Evolutionary conservation across 495 filamentous ascomycete genomes (phyloP), one percentile per base, ranked within the genome.

Genomic region (Neurospora tetraspora): DNA sequence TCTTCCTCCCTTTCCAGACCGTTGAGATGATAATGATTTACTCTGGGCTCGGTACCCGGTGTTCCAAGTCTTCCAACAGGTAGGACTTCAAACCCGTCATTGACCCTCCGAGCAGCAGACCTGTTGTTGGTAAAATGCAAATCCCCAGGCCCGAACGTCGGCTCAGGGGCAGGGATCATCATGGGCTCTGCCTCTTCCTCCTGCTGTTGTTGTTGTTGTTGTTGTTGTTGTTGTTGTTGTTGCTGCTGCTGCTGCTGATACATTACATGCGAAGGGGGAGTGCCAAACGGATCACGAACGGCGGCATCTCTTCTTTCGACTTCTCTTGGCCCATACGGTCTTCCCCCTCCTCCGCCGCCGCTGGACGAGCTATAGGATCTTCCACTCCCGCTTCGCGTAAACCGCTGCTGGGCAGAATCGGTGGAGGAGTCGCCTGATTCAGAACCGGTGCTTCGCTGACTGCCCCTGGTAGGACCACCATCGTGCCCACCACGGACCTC

Each of bases 11-110:
- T 37, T 38, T 59, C 27, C 53, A 8, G 27, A 65, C 23, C 3
- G 27, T 34, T 18, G 31, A 65, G 14, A 65, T 34, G 53, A 34
- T 65, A 16, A 27, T 36, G 53, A 31, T 65, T 65, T 7, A 36
- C 14, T 34, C 53, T 34, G 27, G 11, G 53, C 14, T 65, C 53
- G 2, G 14, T 65, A 36, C 53, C 53, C 53, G 74, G 68, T 16
- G 71, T 71, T 9, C 77, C 76, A 72, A 84, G 83, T 3, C 86
- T 90, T 20, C 89, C 89, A 18, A 88, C 88, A 37, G 83, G 84
- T 1, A 91, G 77, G 45, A 91, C 82, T 75, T 90, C 86, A 73
- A 91, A 91, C 6, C 89, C 89, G 11, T 85, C 84, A 73, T 91
- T 91, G 18, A 90, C 86, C 72, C 85, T 87, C 18, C 89, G 83